A percentile compares a stretch with the other conserved stretches of the same genome.
These are phyloP conservation scores for Chloris gayana DNA, from an alignment of 176 grass and related monocot species.

Conservation along the genomic window DNA sequence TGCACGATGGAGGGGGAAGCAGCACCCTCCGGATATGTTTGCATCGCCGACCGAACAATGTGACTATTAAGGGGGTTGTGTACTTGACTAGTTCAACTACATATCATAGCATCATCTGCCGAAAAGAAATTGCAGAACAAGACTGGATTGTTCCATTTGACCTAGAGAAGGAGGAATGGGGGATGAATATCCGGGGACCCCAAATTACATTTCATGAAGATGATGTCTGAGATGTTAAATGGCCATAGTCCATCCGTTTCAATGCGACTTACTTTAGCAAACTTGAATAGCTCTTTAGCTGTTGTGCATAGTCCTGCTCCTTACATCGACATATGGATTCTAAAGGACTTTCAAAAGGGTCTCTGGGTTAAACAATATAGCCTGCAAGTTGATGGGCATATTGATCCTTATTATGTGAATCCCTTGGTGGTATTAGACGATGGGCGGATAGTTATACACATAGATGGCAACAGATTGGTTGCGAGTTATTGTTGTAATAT, in stretches of 20 bases:
- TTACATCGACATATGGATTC: not conserved
- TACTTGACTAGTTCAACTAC: not conserved
- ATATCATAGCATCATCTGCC: not conserved
- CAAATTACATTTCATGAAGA: not conserved
- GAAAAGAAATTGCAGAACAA: not conserved
- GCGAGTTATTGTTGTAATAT: no score
- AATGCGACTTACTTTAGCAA: not conserved
- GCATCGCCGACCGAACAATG: not conserved
- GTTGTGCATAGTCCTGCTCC: not conserved
- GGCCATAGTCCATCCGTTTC: no score
- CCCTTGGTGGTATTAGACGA: no score
- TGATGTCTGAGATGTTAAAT: not conserved
- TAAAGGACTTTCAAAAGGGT: not conserved
- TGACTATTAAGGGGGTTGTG: not conserved
- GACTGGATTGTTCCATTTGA: constrained; percentile 5
- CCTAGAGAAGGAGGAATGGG: constrained; percentile 21
- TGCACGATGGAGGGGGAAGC: not conserved
- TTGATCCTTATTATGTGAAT: no score
- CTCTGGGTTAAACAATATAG: not conserved
- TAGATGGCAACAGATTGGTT: no score
- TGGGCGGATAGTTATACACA: no score
- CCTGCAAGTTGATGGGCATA: not conserved
- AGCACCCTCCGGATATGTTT: not conserved
- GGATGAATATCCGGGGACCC: not conserved
- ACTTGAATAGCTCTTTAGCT: constrained; percentile 1